Evolutionary conservation across 805 yeast species (phyloP).

Genomic region (Candida patagonica): DNA sequence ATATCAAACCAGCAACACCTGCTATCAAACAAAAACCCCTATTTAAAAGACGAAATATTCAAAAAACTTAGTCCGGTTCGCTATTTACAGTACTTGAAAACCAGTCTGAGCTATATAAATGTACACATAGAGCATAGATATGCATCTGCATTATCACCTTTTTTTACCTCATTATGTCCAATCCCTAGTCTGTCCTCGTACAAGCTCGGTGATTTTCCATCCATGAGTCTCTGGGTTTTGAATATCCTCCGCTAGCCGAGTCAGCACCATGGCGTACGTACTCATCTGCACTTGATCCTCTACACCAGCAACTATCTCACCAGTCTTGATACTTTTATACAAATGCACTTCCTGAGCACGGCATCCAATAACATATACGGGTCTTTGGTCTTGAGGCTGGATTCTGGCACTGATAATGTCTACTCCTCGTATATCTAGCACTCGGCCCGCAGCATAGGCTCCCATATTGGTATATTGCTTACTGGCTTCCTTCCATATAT

Average conservation of each 20-base stretch:
- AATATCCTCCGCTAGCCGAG: conserved; percentile 86
- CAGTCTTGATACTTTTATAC: conserved; percentile 82
- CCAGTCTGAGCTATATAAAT: not conserved
- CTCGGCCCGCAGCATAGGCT: conserved; percentile 79
- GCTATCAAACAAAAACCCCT: not conserved
- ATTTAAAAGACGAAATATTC: conserved; percentile 4
- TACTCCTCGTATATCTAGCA: conserved; percentile 90
- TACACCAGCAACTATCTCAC: conserved; percentile 91
- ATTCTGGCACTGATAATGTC: conserved; percentile 83
- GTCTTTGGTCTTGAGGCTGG: conserved; percentile 83
- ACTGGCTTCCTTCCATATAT: conserved; percentile 88
- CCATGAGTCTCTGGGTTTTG: conserved; percentile 90
- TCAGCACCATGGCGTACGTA: conserved; percentile 92
- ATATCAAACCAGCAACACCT: not conserved
- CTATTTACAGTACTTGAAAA: conserved; percentile 4
- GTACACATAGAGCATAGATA: too few species aligned
- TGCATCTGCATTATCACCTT: not conserved
- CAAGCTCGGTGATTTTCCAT: conserved; percentile 92
- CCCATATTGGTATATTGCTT: conserved; percentile 90
- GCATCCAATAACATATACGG: conserved; percentile 88
- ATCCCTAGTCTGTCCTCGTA: conserved; percentile 83
- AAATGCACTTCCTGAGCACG: conserved; percentile 94
- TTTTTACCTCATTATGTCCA: conserved; percentile 38
- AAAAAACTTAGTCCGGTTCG: not conserved
- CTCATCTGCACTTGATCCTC: conserved; percentile 88